phyloP scores from a whole-genome alignment of 2,329 filamentous ascomycete genomes.

The Aureobasidium sp. region DNA sequence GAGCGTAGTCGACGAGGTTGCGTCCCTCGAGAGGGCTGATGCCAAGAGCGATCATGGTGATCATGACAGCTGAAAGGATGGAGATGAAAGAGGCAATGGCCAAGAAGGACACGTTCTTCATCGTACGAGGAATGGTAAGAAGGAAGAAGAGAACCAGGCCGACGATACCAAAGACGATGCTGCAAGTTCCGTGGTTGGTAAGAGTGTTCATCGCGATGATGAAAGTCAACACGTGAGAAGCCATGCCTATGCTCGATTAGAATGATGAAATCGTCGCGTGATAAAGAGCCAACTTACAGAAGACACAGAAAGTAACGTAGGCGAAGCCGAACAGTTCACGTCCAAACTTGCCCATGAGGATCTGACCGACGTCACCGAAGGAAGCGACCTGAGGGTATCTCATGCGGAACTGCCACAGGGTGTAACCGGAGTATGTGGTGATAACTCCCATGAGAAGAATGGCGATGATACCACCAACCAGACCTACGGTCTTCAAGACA shows the following conservation, averaged over 20 bases:
- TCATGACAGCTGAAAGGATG: constrained; percentile 53
- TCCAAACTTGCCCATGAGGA: constrained; percentile 55
- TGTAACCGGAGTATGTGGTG: constrained; percentile 52
- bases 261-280: not conserved
- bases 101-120: constrained; percentile 53
- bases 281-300: constrained; percentile 29
- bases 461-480: constrained; percentile 46
- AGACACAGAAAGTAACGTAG: constrained; percentile 57
- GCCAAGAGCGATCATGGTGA: constrained; percentile 60
- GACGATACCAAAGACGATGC: constrained; percentile 54
- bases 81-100: constrained; percentile 54
- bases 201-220: constrained; percentile 61
- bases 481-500: constrained; percentile 43
- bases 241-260: constrained; percentile 38
- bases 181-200: constrained; percentile 54
- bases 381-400: constrained; percentile 43
- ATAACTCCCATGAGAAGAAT: constrained; percentile 46
- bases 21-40: constrained; percentile 35
- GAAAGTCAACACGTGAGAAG: constrained; percentile 61
- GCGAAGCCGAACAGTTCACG: constrained; percentile 56
- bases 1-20: constrained; percentile 26
- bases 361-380: constrained; percentile 59
- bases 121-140: constrained; percentile 52
- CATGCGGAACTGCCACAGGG: constrained; percentile 52
- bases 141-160: constrained; percentile 51